A percentile compares a stretch with the other conserved stretches of the same genome.
Conservation (phyloP, 345 rosid genomes). For the Eucalyptus cloeziana region DNA sequence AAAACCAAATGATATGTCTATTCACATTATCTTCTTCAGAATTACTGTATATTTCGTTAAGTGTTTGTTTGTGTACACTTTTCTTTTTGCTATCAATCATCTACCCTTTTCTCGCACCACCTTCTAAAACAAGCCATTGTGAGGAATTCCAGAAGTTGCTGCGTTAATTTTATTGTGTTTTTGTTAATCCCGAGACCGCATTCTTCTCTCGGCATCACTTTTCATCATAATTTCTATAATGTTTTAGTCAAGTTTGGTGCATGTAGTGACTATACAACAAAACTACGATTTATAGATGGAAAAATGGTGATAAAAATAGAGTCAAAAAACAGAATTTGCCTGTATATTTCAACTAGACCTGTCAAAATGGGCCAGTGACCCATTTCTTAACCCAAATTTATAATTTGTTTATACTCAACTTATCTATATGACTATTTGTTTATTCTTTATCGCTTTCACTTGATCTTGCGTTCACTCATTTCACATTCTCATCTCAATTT, state of each 20-base stretch:
- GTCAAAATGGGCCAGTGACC: neutral
- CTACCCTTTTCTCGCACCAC: neutral
- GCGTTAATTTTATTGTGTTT: neutral
- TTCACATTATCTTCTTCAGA: neutral
- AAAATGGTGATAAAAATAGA: neutral
- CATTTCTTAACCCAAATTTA: too few relatives aligned
- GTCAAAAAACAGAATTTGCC: neutral
- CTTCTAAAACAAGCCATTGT: neutral
- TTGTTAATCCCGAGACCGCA: neutral
- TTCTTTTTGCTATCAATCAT: neutral
- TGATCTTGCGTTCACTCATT: neutral
- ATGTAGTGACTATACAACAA: neutral
- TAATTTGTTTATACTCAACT: neutral
- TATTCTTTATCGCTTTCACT: too few relatives aligned
- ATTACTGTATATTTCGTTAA: neutral
- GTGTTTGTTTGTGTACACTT: neutral
- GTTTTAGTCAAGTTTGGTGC: neutral
- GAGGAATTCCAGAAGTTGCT: neutral
- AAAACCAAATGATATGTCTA: neutral
- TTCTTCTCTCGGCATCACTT: neutral
- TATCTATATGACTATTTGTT: fast-evolving
- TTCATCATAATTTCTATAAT: neutral
- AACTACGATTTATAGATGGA: neutral
- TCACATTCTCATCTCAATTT: neutral
- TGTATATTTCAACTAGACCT: neutral